Evolutionary conservation across 2,329 filamentous ascomycete genomes (phyloP).

Genomic region (Metarhizium guizhouense): DNA sequence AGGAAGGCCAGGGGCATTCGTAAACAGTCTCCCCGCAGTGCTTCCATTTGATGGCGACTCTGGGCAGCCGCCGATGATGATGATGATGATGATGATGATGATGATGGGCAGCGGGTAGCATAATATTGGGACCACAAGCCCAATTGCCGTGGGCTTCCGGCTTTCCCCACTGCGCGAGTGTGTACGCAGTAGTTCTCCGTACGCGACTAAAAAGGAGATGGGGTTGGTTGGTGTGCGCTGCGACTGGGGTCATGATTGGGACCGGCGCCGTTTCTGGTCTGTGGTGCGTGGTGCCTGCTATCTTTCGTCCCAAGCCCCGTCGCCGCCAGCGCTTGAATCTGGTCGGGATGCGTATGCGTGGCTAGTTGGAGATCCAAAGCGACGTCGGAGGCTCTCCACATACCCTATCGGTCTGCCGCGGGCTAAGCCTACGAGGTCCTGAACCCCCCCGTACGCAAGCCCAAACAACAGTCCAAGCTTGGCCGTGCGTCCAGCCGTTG

Average conservation of each 20-base stretch:
- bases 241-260: not conserved
- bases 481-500: constrained; percentile 68
- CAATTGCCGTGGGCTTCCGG: not conserved
- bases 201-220: too few relatives aligned
- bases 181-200: too few relatives aligned
- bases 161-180: not conserved
- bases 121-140: too few relatives aligned
- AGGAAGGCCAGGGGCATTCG: not conserved
- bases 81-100: too few relatives aligned
- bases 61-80: too few relatives aligned
- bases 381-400: constrained; percentile 54
- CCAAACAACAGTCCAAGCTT: constrained; percentile 73
- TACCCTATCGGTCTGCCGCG: constrained; percentile 69
- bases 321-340: constrained; percentile 2
- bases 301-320: not conserved
- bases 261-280: not conserved
- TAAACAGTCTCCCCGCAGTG: not conserved
- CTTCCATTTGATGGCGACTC: not conserved
- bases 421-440: constrained; percentile 62
- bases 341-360: constrained; percentile 8
- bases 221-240: not conserved
- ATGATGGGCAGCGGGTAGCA: too few relatives aligned
- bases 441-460: constrained; percentile 67
- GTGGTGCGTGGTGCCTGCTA: not conserved
- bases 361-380: constrained; percentile 17